phyloP scores from a whole-genome alignment of 2,329 filamentous ascomycete species.

The Penicillium sp. region DNA sequence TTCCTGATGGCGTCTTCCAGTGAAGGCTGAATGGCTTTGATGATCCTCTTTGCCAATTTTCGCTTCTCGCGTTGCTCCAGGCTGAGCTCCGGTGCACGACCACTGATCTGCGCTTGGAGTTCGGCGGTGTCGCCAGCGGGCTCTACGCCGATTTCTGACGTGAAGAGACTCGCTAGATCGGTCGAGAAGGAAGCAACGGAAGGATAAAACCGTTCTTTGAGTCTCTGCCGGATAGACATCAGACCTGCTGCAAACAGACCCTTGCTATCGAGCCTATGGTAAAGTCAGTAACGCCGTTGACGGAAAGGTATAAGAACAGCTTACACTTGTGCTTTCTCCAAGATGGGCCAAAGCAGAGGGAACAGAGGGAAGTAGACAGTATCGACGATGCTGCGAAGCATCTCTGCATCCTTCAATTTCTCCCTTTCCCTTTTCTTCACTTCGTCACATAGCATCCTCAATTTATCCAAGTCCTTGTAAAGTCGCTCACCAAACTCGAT shows the following conservation, averaged over 20 bases:
- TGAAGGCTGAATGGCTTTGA: constrained; percentile 74
- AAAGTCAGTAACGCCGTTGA: constrained; percentile 17
- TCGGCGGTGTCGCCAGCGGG: constrained; percentile 45
- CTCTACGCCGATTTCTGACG: constrained; percentile 51
- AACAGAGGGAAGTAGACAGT: constrained; percentile 87
- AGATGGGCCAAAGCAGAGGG: constrained; percentile 68
- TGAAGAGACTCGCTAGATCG: constrained; percentile 56
- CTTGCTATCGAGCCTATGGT: constrained; percentile 48
- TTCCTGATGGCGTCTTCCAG: constrained; percentile 72
- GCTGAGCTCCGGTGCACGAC: constrained; percentile 44
- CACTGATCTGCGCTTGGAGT: constrained; percentile 51
- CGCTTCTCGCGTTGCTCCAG: constrained; percentile 74
- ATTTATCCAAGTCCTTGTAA: constrained; percentile 65
- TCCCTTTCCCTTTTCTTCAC: constrained; percentile 71
- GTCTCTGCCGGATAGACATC: constrained; percentile 49
- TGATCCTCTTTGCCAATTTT: constrained; percentile 81
- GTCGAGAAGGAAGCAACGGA: constrained; percentile 59
- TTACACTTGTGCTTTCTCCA: constrained; percentile 78
- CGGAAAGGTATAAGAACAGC: constrained; percentile 38
- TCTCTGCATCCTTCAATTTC: constrained; percentile 72
- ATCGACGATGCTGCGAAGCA: constrained; percentile 77
- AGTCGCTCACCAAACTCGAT: constrained; percentile 78
- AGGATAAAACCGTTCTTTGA: constrained; percentile 56
- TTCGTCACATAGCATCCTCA: constrained; percentile 66
- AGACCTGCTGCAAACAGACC: constrained; percentile 55